Evolutionary conservation across 73 alveolate species (phyloP).

Genomic region (Paramecium primaurelia): DNA sequence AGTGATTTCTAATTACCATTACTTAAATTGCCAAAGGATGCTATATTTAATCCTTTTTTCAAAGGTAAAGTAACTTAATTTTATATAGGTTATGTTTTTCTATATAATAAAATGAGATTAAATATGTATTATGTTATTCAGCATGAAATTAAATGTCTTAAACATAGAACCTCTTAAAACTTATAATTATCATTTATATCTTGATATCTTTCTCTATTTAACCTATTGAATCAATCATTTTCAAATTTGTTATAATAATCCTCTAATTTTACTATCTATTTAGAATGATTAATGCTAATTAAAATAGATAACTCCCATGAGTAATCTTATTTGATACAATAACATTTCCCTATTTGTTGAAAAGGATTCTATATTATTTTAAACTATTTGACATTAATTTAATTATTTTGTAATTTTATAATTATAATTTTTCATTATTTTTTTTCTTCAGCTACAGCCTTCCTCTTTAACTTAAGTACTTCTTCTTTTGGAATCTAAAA

Average conservation of each 20-base stretch:
- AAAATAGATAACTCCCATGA: not conserved
- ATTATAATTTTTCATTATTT: not conserved
- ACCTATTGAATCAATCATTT: not conserved
- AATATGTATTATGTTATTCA: not conserved
- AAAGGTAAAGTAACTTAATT: not conserved
- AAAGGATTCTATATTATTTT: not conserved
- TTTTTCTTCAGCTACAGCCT: not conserved
- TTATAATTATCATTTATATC: not conserved
- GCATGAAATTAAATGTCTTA: not conserved
- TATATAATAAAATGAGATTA: not conserved
- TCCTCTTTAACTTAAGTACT: conserved; percentile 15
- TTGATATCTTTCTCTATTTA: not conserved
- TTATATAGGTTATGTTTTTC: not conserved
- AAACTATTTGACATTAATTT: not conserved
- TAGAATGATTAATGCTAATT: not conserved
- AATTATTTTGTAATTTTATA: not conserved
- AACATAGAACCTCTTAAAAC: not conserved
- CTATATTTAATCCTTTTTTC: not conserved
- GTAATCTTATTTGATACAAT: conserved; percentile 9
- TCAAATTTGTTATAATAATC: not conserved
- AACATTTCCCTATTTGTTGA: not conserved
- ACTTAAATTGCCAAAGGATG: not conserved
- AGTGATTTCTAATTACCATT: not conserved
- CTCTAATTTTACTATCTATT: conserved; percentile 9
- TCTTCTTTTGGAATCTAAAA: conserved; percentile 12